Evolutionary conservation across 2,329 filamentous ascomycete genomes (phyloP), one percentile per base, ranked within the genome.

Genomic region (Colletotrichum noveboracense): DNA sequence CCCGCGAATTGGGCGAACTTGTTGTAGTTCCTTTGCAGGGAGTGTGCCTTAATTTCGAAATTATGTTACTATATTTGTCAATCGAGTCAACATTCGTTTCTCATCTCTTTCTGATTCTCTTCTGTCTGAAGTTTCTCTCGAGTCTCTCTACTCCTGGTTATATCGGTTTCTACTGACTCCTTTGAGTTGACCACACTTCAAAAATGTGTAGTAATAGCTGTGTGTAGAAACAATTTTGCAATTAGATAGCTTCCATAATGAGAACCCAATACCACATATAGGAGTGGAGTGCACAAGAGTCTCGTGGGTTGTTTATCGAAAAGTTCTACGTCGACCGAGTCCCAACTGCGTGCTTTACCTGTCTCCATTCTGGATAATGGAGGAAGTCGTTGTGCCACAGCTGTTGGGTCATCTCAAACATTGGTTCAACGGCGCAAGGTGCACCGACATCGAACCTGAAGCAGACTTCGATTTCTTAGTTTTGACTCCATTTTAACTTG

Each of bases 391-490:
- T 12, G 5, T 21, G 18, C 38, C 38, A 43, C 38, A 43, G 18
- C 38, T 43, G 0, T 43, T 43, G 5, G 16, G 18, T 43, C 5
- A n/a, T 43, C 9, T 28, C 24, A 28, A 30, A 18, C 24, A 58
- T 26, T 58, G 0, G 14, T n/a, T 28, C 55, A 18, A 60, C 8
- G 55, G 24, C 55, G 55, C 14, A 60, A 60, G 8, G 13, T 60
- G 21, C 8, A 30, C 58, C 58, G 30, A 30, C n/a, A 5, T 32
- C 28, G 16, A 21, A 61, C 5, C n/a, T 61, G 18, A 34, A 10
- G 16, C 28, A 30, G 5, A 34, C 28, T 34, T 14, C 5, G 8
- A 21, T 13, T 34, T n/a, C 0, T 0, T 28, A 8, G 6, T 2
- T 28, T 1, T n/a, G 6, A 61, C 13, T n/a, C n/a, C 18, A 34